Conservation (phyloP, 495 filamentous ascomycete genomes). For the Aspergillus ostianus region DNA sequence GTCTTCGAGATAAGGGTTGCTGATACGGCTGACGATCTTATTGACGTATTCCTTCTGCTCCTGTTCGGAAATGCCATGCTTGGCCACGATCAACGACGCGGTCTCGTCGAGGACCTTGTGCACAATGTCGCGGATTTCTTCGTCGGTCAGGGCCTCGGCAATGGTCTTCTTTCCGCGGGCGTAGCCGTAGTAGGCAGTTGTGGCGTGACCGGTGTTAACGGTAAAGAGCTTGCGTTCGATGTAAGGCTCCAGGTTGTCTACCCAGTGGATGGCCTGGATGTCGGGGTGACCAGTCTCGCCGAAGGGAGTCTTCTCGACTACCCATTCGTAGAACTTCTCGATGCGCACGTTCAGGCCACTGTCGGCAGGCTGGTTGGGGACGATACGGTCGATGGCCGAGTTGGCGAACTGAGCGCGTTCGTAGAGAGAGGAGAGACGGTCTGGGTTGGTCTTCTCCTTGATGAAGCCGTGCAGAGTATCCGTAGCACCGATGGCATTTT, state of each 20-base stretch:
- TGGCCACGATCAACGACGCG: constrained; percentile 74
- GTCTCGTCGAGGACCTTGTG: constrained; percentile 77
- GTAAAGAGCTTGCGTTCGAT: constrained; percentile 99
- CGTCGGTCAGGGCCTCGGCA: constrained; percentile 73
- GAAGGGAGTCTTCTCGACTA: constrained; percentile 84
- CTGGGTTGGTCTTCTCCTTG: constrained; percentile 65
- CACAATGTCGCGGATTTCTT: constrained; percentile 70
- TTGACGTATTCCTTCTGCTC: constrained; percentile 90
- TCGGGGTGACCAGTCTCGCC: constrained; percentile 59
- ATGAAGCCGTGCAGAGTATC: constrained; percentile 79
- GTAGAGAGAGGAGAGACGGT: constrained; percentile 58
- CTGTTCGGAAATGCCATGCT: constrained; percentile 72
- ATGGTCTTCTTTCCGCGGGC: constrained; percentile 78
- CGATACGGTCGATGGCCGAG: constrained; percentile 96
- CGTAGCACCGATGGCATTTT: constrained; percentile 93
- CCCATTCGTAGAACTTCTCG: constrained; percentile 99
- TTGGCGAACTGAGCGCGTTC: constrained; percentile 83
- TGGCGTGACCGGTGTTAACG: constrained; percentile 96
- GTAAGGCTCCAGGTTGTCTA: constrained; percentile 86
- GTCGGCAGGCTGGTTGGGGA: constrained; percentile 78
- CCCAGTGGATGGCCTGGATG: constrained; percentile 88
- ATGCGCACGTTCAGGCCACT: constrained; percentile 86
- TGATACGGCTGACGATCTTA: constrained; percentile 87
- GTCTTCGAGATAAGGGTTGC: constrained; percentile 93
- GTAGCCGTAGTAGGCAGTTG: constrained; percentile 95